Conservation (phyloP, 2,329 filamentous ascomycete species). For the Allantophomopsis lycopodina region DNA sequence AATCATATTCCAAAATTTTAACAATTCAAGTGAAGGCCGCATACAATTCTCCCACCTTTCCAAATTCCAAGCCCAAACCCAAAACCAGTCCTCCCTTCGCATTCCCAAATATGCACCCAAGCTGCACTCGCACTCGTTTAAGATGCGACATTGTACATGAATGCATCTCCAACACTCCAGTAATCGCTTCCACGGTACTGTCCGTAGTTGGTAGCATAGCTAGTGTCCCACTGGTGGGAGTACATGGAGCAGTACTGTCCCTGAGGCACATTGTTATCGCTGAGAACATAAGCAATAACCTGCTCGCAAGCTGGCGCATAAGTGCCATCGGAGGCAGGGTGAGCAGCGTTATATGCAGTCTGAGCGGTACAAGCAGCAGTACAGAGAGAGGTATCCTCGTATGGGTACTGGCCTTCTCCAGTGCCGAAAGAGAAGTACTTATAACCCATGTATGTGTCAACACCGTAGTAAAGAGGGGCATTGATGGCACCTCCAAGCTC, state of each 20-base stretch:
- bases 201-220: conserved; percentile 12
- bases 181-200: conserved; percentile 10
- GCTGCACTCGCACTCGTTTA: too few relatives aligned
- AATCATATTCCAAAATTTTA: too few relatives aligned
- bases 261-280: conserved; percentile 19
- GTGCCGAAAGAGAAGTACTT: conserved; percentile 1
- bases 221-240: conserved; percentile 9
- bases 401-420: conserved; percentile 3
- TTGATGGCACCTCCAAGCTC: conserved; percentile 19
- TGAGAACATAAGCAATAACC: conserved; percentile 24
- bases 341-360: conserved; percentile 7
- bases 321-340: conserved; percentile 2
- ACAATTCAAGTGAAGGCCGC: too few relatives aligned
- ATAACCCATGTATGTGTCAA: conserved; percentile 16
- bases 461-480: conserved; percentile 10
- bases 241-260: conserved; percentile 25
- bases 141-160: conserved; percentile 3
- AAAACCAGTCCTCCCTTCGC: too few relatives aligned
- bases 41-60: too few relatives aligned
- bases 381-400: conserved; percentile 3
- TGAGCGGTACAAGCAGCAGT: conserved; percentile 7
- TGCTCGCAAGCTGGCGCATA: conserved; percentile 10
- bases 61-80: too few relatives aligned
- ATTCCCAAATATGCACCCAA: too few relatives aligned
- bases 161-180: conserved; percentile 7